Evolutionary conservation across 306 rosid species (phyloP), one percentile per base, ranked within the genome.

Genomic region (Mimosa pudica): DNA sequence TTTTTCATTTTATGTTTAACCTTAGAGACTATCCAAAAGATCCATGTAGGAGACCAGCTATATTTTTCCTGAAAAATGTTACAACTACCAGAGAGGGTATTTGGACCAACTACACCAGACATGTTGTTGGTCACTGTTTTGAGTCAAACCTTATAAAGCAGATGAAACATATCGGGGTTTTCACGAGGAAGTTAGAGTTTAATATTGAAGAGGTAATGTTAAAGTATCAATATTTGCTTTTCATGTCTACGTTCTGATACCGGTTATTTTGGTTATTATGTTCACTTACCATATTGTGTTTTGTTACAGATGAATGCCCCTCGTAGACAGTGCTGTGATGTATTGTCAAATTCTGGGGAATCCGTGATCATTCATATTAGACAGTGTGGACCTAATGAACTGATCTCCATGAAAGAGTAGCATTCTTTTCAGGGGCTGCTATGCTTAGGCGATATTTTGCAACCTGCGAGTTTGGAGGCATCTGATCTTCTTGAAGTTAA

Each of bases 271-370:
- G 75, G 71, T 82, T 55, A 2, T 38, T 61, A 16, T 70, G 45
- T 49, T 7, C 18, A 70, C 33, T 48, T 70, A 64, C 70, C 55
- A 76, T 82, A 65, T 69, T 75, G 16, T 60, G 66, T 17, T 81
- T 65, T 66, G 57, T 55, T 79, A 58, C 90, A 92, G 97, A 87
- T 90, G 87, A 90, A 90, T 87, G 93, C 98, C 49, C 93, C 86
- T 13, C 95, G 92, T 16, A 91, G 98, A 6, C 92, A 89, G 47
- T 94, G 97, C 86, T 92, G 97, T 78, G 62, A 76, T 55, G 85
- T 89, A 41, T 73, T 86, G 81, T 81, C 87, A 13, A 51, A 82
- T 76, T 77, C 82, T 58, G 85, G 83, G 61, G 82, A 84, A 41
- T 81, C 90, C 58, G 78, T 81, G 86, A 82, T 78, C 70, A 83